Conservation (phyloP, 306 rosid species). For the Malus asiatica region DNA sequence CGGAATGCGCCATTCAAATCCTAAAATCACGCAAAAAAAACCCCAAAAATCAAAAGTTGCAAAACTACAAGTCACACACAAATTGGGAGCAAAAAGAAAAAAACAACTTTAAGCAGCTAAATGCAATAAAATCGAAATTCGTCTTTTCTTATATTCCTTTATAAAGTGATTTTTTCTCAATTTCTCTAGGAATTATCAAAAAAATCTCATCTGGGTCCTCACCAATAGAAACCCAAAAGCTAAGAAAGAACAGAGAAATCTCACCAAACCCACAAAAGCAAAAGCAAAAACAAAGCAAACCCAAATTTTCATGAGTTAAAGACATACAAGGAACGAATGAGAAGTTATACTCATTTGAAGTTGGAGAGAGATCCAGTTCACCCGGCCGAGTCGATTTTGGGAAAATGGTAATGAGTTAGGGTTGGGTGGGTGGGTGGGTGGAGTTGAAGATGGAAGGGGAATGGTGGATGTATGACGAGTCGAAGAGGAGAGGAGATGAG, state of each 20-base stretch:
- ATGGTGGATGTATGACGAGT: too few species aligned
- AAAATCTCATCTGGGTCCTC: slow-evolving; percentile 11
- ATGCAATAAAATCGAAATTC: slow-evolving; percentile 3
- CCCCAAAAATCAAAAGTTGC: slow-evolving; percentile 11
- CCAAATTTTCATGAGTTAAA: background rate
- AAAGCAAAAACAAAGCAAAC: background rate
- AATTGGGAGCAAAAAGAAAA: background rate
- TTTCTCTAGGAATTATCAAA: slow-evolving; percentile 47
- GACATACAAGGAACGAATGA: background rate
- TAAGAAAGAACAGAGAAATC: slow-evolving; percentile 3
- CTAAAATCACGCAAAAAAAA: background rate
- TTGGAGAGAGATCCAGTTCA: slow-evolving; percentile 6
- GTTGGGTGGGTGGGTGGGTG: too few species aligned
- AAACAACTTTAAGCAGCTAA: background rate
- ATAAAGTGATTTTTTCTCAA: slow-evolving; percentile 3
- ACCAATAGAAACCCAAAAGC: slow-evolving; percentile 18
- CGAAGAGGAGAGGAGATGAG: too few species aligned
- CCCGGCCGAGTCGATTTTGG: slow-evolving; percentile 23
- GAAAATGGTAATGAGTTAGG: too few species aligned
- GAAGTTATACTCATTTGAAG: background rate
- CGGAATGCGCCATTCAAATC: slow-evolving; percentile 57
- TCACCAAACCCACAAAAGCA: slow-evolving; percentile 2
- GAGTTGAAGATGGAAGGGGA: too few species aligned
- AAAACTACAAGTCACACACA: slow-evolving; percentile 5
- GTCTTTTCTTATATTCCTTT: background rate